A percentile compares a stretch with the other conserved stretches of the same genome.
Evolutionary conservation across 1,139 yeast genomes (phyloP).

Genomic region (Yamadazyma buinensis): DNA sequence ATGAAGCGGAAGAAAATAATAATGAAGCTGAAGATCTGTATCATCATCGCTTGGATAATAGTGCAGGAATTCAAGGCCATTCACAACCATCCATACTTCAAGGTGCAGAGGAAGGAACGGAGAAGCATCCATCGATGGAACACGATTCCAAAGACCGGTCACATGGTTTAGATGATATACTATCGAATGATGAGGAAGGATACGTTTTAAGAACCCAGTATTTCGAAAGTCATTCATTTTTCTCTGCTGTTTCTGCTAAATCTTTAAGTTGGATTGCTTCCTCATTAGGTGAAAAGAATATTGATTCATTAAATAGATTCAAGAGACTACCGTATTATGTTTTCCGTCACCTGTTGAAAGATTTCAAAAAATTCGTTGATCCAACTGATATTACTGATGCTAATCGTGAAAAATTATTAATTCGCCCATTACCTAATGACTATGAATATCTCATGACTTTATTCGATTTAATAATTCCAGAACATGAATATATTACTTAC

Average conservation of each 20-base stretch:
- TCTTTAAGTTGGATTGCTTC: slow-evolving; percentile 33
- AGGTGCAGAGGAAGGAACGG: too few relatives aligned
- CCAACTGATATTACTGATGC: slow-evolving; percentile 25
- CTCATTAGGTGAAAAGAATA: slow-evolving; percentile 18
- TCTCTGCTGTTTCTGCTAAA: slow-evolving; percentile 33
- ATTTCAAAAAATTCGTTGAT: slow-evolving; percentile 31
- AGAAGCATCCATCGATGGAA: too few relatives aligned
- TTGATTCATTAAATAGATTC: slow-evolving; percentile 23
- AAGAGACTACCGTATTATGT: slow-evolving; percentile 28
- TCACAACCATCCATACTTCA: too few relatives aligned
- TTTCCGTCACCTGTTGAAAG: slow-evolving; percentile 17
- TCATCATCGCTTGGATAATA: neutral
- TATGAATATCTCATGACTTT: slow-evolving; percentile 20
- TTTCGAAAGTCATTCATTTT: slow-evolving; percentile 38
- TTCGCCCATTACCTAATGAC: slow-evolving; percentile 28
- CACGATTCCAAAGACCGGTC: too few relatives aligned
- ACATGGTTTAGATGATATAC: neutral
- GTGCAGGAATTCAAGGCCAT: too few relatives aligned
- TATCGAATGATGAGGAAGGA: slow-evolving; percentile 1
- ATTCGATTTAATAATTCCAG: slow-evolving; percentile 18
- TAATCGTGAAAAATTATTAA: slow-evolving; percentile 17
- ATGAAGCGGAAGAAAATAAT: too few relatives aligned
- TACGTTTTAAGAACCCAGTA: slow-evolving; percentile 16
- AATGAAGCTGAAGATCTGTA: neutral
- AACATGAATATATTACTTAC: slow-evolving; percentile 7